Evolutionary conservation across 1,284 basidiomycete species (phyloP), one percentile per base, ranked within the genome.

Genomic region (Malassezia furfur): DNA sequence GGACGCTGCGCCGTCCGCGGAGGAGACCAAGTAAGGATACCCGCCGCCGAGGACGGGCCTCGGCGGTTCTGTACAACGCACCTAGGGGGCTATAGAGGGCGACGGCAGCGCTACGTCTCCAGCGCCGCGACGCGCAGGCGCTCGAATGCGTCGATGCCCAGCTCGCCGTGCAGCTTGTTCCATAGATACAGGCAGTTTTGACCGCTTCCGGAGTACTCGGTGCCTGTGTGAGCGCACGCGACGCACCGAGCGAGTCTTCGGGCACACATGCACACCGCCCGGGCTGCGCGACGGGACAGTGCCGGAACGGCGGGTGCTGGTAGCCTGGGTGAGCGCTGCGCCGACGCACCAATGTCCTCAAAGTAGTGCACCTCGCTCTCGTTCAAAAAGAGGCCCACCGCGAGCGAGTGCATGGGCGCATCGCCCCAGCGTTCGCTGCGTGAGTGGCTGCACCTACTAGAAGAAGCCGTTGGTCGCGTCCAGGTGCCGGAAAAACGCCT

Each of bases 351-450:
- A 21, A 70, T 54, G 28, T 69, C 62, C 51, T 68, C 60, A 48
- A 70, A 66, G 37, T 59, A 59, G 43, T 67, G 67, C n/a, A 70
- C 55, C 12, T 63, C 50, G 30, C 25, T 21, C 32, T 56, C 56
- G 43, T 69, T 56, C 12, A 69, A 50, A 35, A 70, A 53, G 34
- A 70, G 52, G 2, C 59, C 47, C 1, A 62, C 68, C 1, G 68
- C 75, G 46, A 76, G 62, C 14, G 67, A 65, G 34, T 75, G 70
- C 0, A 77, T 70, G 1, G 76, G 88, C 8, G 88, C 88, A 70
- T 90, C 88, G 48, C 87, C 88, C 87, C 86, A 87, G 50, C 86
- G 79, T 80, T 66, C 68, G 59, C 45, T 47, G 31, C 17, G 30
- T 34, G 3, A 34, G 28, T 9, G 4, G 5, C 3, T 2, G 30